Conservation (phyloP, 192 early-diverging fungal species). For the Coemansia interrupta region DNA sequence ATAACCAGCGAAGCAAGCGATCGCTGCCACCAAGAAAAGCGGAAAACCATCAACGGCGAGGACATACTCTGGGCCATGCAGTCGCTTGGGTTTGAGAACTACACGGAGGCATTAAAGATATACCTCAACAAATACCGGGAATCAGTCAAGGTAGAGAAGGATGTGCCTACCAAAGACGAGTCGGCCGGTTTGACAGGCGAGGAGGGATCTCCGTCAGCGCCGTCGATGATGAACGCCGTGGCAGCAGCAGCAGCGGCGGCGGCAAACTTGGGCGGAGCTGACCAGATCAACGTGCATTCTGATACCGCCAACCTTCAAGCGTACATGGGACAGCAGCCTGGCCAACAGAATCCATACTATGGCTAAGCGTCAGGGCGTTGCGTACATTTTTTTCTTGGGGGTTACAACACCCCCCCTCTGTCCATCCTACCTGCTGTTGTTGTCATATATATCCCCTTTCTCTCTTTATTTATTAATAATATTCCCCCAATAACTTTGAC, state of each 20-base stretch:
- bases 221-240: slow-evolving; percentile 14
- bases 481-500: no score
- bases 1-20: slow-evolving; percentile 98
- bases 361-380: slow-evolving; percentile 13
- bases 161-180: slow-evolving; percentile 27
- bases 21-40: slow-evolving; percentile 88
- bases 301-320: slow-evolving; percentile 37
- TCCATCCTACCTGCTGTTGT: no score
- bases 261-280: slow-evolving; percentile 16
- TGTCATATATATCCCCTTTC: no score
- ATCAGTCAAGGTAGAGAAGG: slow-evolving; percentile 50
- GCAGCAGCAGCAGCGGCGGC: slow-evolving; percentile 19
- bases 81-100: slow-evolving; percentile 96
- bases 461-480: no score
- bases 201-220: slow-evolving; percentile 21
- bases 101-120: slow-evolving; percentile 82
- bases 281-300: slow-evolving; percentile 26
- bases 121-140: slow-evolving; percentile 89
- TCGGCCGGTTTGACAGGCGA: slow-evolving; percentile 16
- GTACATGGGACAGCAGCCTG: slow-evolving; percentile 38
- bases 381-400: not conserved
- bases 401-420: not conserved
- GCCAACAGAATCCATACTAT: slow-evolving; percentile 43
- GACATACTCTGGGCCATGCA: slow-evolving; percentile 98
- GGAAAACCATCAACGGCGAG: slow-evolving; percentile 98